A percentile compares a stretch with the other conserved stretches of the same genome.
These are phyloP conservation scores for Cordyceps tenuipes DNA, from an alignment of 2,329 filamentous ascomycete species.

Conservation along the genomic window DNA sequence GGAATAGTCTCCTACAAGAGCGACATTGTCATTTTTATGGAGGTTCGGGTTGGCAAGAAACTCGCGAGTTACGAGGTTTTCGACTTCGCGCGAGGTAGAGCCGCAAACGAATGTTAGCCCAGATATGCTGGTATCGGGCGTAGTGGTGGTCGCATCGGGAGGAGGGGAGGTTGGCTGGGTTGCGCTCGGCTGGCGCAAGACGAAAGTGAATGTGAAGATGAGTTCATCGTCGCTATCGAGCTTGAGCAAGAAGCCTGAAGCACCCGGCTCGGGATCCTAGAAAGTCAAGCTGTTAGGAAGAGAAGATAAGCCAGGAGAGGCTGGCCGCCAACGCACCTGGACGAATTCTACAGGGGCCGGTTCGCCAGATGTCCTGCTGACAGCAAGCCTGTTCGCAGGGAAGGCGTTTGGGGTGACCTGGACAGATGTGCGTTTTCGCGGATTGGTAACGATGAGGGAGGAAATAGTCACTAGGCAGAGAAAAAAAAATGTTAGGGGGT, in stretches of 20 bases:
- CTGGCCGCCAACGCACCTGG: conserved; percentile 53
- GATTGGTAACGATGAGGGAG: conserved; percentile 72
- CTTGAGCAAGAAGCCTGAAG: conserved; percentile 75
- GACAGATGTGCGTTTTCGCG: conserved; percentile 67
- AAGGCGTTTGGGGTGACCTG: conserved; percentile 78
- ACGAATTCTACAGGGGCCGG: conserved; percentile 77
- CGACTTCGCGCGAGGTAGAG: conserved; percentile 75
- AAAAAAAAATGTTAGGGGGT: not conserved
- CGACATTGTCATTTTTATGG: conserved; percentile 94
- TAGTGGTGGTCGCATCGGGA: conserved; percentile 52
- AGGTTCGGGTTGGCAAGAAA: conserved; percentile 96
- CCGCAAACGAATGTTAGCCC: conserved; percentile 90
- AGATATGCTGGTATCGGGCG: conserved; percentile 68
- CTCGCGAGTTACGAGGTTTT: conserved; percentile 87
- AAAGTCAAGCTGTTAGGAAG: conserved; percentile 5
- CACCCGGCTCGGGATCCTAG: conserved; percentile 67
- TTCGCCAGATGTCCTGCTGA: conserved; percentile 65
- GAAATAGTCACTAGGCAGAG: conserved; percentile 68
- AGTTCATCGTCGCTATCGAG: conserved; percentile 87
- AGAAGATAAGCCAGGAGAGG: conserved; percentile 12
- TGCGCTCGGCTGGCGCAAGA: conserved; percentile 53
- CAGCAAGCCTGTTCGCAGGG: conserved; percentile 70
- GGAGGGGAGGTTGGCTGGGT: conserved; percentile 39
- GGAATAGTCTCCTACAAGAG: conserved; percentile 83
- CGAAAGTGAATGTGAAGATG: conserved; percentile 85